phyloP scores from a whole-genome alignment of 2,329 filamentous ascomycete genomes.

The Sporothrix curviconia region DNA sequence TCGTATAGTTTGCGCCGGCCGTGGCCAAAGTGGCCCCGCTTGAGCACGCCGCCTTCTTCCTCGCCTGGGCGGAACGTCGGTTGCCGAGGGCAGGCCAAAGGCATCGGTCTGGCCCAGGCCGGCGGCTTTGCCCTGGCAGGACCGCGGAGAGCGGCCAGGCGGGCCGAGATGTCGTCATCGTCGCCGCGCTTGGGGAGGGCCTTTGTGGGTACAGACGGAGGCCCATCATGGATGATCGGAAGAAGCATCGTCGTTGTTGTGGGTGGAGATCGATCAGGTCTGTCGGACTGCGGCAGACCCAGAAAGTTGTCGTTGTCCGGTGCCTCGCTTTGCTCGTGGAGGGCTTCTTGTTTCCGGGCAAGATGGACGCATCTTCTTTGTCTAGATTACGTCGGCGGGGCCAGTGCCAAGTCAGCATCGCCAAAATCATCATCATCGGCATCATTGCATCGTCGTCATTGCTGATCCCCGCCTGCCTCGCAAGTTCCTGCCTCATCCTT shows the following conservation, averaged over 20 bases:
- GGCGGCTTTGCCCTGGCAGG: slow-evolving; percentile 21
- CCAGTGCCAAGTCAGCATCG: no score
- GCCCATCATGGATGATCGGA: not conserved
- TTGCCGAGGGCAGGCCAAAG: slow-evolving; percentile 41
- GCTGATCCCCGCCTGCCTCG: slow-evolving; percentile 12
- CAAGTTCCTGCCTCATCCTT: slow-evolving; percentile 40
- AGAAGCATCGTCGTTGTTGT: not conserved
- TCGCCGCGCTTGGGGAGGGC: slow-evolving; percentile 24
- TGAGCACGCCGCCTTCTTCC: slow-evolving; percentile 22
- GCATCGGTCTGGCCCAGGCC: slow-evolving; percentile 26
- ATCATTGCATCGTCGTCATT: not conserved
- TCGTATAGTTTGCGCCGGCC: slow-evolving; percentile 48
- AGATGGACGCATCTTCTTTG: not conserved
- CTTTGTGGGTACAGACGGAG: slow-evolving; percentile 6
- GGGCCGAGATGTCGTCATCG: slow-evolving; percentile 42
- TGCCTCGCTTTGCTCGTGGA: not conserved
- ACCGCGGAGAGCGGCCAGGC: slow-evolving; percentile 46
- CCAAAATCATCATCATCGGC: not conserved
- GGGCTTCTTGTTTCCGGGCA: not conserved
- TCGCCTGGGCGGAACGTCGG: slow-evolving; percentile 44
- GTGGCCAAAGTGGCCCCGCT: slow-evolving; percentile 12
- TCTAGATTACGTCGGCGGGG: slow-evolving; percentile 2
- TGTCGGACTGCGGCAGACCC: slow-evolving; percentile 43
- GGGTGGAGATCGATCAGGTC: slow-evolving; percentile 32
- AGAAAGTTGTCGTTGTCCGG: slow-evolving; percentile 25